A percentile compares a stretch with the other conserved stretches of the same genome.
Conservation (phyloP, 2,329 filamentous ascomycete species). For the Triangularia setosa region DNA sequence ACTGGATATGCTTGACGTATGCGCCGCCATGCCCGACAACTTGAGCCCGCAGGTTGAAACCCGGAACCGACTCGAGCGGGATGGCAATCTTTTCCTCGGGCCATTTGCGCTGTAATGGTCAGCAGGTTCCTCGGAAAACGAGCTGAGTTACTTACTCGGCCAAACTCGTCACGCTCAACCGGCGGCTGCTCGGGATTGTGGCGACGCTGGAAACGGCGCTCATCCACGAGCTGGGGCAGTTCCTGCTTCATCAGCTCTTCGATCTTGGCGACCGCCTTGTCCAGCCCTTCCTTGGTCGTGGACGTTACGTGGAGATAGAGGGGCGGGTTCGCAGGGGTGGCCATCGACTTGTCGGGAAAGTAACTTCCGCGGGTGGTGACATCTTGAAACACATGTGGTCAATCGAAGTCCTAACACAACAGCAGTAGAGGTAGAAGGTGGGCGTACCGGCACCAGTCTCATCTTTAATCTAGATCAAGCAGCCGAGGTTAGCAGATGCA, state of each 20-base stretch:
- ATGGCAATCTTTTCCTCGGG: conserved; percentile 94
- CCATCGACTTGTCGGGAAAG: conserved; percentile 96
- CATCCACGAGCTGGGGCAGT: conserved; percentile 89
- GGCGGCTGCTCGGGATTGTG: conserved; percentile 57
- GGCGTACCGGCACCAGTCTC: conserved; percentile 99
- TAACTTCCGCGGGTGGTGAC: conserved; percentile 97
- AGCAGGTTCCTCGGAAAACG: conserved; percentile 21
- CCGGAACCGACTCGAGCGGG: conserved; percentile 81
- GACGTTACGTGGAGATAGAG: conserved; percentile 95
- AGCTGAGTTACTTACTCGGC: conserved; percentile 58
- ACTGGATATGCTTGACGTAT: conserved; percentile 97
- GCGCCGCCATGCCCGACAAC: conserved; percentile 92
- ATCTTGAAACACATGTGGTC: conserved; percentile 72
- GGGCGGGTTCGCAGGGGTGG: conserved; percentile 87
- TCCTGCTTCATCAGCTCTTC: conserved; percentile 96
- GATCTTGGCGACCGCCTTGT: conserved; percentile 81
- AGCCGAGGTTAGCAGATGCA: conserved; percentile 90
- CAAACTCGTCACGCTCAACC: conserved; percentile 84
- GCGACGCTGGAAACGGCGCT: conserved; percentile 40
- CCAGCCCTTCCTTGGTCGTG: conserved; percentile 85
- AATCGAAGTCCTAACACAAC: conserved; percentile 47
- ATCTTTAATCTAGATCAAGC: conserved; percentile 98
- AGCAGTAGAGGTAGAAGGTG: conserved; percentile 39
- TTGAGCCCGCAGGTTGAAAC: conserved; percentile 93
- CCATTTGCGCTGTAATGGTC: conserved; percentile 78